These are phyloP conservation scores for Cladochytrium replicatum DNA, from an alignment of 192 early-diverging fungal genomes.

Conservation along the genomic window DNA sequence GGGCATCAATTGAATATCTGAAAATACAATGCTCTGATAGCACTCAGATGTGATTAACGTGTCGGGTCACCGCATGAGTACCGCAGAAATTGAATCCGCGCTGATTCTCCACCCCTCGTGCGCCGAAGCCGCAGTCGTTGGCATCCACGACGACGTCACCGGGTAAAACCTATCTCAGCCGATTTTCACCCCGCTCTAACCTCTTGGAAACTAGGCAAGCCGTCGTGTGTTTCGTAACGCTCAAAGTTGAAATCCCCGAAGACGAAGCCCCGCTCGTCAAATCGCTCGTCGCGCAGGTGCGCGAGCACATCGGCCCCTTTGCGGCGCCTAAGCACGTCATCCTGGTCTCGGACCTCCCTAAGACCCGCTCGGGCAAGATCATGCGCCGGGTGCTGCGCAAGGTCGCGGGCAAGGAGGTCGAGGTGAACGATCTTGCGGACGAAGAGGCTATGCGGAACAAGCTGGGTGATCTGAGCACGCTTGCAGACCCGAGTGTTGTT, in stretches of 20 bases:
- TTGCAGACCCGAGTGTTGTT: slow-evolving; percentile 70
- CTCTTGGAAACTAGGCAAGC: slow-evolving; percentile 40
- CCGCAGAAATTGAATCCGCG: slow-evolving; percentile 90
- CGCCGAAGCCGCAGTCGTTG: slow-evolving; percentile 87
- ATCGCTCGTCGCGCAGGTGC: slow-evolving; percentile 66
- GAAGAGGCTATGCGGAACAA: slow-evolving; percentile 42
- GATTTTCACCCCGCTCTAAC: neutral
- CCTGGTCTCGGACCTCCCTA: slow-evolving; percentile 79
- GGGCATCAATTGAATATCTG: neutral
- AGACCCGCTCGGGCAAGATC: slow-evolving; percentile 94
- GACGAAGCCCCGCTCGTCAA: slow-evolving; percentile 35
- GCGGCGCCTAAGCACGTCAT: slow-evolving; percentile 83
- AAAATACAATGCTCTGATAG: slow-evolving; percentile 5
- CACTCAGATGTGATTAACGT: slow-evolving; percentile 88
- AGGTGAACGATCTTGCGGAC: slow-evolving; percentile 20
- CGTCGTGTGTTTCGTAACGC: slow-evolving; percentile 74
- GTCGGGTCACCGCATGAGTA: slow-evolving; percentile 85
- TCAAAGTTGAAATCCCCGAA: slow-evolving; percentile 53
- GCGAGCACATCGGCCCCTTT: slow-evolving; percentile 86
- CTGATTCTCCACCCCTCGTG: slow-evolving; percentile 68
- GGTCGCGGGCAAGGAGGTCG: slow-evolving; percentile 74
- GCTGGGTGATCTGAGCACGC: slow-evolving; percentile 79
- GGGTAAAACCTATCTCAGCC: slow-evolving; percentile 31
- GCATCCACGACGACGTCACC: slow-evolving; percentile 75
- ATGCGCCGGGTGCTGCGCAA: slow-evolving; percentile 93